Conservation (phyloP, 73 alveolate species). For the Paramecium caudatum region DNA sequence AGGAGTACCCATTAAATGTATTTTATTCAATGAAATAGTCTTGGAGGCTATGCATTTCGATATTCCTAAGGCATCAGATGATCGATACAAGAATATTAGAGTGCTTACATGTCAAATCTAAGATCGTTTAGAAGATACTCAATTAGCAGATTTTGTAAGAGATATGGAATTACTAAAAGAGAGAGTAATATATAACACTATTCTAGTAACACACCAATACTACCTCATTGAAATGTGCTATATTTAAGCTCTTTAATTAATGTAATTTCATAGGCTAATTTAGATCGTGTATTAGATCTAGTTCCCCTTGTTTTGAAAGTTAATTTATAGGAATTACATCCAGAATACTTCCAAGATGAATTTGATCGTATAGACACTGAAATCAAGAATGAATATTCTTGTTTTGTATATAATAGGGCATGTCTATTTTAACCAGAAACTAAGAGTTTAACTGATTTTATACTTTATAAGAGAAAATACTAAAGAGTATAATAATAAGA, state of each 20-base stretch:
- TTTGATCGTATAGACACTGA: slow-evolving; percentile 9
- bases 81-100: slow-evolving; percentile 46
- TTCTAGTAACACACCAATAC: slow-evolving; percentile 2
- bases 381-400: slow-evolving; percentile 24
- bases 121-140: slow-evolving; percentile 16
- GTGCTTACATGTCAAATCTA: not conserved
- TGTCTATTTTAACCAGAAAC: not conserved
- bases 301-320: slow-evolving; percentile 33
- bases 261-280: not conserved
- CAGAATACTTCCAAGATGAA: slow-evolving; percentile 22
- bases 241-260: slow-evolving; percentile 19
- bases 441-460: slow-evolving; percentile 56
- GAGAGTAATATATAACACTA: not conserved
- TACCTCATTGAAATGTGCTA: not conserved
- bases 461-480: slow-evolving; percentile 14
- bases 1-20: slow-evolving; percentile 53
- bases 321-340: not conserved
- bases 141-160: slow-evolving; percentile 25
- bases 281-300: slow-evolving; percentile 12
- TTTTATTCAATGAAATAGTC: not conserved
- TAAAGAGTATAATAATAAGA: not conserved
- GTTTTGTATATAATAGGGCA: slow-evolving; percentile 1
- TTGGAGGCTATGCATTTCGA: slow-evolving; percentile 57
- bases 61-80: slow-evolving; percentile 33
- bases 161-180: not conserved